Conservation (phyloP, 2,329 filamentous ascomycete species). For the Aspergillus alliaceus region DNA sequence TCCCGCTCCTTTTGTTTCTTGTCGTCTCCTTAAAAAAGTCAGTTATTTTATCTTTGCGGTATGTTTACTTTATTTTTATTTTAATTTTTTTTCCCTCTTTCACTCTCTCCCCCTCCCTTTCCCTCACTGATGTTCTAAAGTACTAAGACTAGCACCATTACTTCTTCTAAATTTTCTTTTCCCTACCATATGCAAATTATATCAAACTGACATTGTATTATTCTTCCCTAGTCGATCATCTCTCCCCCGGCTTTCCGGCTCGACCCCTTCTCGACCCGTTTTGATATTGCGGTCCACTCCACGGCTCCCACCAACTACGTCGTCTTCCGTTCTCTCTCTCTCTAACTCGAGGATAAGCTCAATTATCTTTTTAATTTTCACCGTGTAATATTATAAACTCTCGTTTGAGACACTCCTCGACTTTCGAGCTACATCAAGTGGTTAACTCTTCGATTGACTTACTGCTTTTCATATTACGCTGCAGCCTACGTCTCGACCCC, state of each 20-base stretch:
- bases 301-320: neutral
- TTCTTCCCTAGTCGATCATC: constrained; percentile 3
- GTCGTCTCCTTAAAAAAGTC: too few relatives aligned
- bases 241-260: neutral
- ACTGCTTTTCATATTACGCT: constrained; percentile 12
- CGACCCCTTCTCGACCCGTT: constrained; percentile 13
- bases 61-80: neutral
- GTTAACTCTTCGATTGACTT: constrained; percentile 4
- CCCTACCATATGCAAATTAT: too few relatives aligned
- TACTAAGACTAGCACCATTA: neutral
- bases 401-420: neutral
- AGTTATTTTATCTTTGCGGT: neutral
- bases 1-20: neutral
- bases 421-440: constrained; percentile 1
- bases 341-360: neutral
- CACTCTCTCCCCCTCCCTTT: too few relatives aligned
- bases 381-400: neutral
- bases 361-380: neutral
- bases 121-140: constrained; percentile 13
- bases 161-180: too few relatives aligned
- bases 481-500: constrained; percentile 7
- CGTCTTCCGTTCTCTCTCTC: neutral
- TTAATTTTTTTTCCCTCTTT: constrained; percentile 1
- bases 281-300: neutral
- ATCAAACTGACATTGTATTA: neutral